phyloP scores from a whole-genome alignment of 257 asterid genomes.

The Plectranthus barbatus region DNA sequence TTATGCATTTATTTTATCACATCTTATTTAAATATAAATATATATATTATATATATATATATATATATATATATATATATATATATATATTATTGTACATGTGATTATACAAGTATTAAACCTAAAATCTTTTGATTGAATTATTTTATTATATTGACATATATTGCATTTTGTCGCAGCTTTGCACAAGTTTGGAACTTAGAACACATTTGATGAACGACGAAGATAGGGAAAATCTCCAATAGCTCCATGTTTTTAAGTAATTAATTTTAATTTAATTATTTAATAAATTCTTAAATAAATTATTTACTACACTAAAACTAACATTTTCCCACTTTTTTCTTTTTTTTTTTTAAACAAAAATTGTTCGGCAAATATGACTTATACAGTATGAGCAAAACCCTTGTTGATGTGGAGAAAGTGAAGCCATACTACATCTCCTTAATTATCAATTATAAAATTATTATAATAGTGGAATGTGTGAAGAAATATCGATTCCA shows the following conservation, averaged over 20 bases:
- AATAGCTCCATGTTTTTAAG: slow-evolving; percentile 48
- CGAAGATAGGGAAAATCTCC: slow-evolving; percentile 37
- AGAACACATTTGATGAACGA: slow-evolving; percentile 50
- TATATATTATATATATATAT: no score
- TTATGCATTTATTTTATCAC: no score
- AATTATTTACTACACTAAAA: neutral
- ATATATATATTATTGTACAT: no score
- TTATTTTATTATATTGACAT: no score
- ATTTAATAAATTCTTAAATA: neutral
- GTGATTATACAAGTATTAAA: no score
- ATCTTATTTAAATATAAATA: no score
- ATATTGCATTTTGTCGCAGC: no score
- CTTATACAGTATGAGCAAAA: slow-evolving; percentile 45
- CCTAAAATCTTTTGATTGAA: no score
- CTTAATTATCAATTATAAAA: slow-evolving; percentile 58
- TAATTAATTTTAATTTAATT: neutral
- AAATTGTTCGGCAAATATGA: slow-evolving; percentile 36
- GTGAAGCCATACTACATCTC: slow-evolving; percentile 65
- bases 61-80: no score
- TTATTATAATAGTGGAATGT: no score
- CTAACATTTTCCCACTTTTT: neutral
- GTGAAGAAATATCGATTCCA: no score
- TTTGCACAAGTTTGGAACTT: slow-evolving; percentile 36
- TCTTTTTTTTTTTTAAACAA: neutral
- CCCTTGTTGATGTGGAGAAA: slow-evolving; percentile 24